phyloP scores from a whole-genome alignment of 2,329 filamentous ascomycete genomes.

The Eurotiales sp. region DNA sequence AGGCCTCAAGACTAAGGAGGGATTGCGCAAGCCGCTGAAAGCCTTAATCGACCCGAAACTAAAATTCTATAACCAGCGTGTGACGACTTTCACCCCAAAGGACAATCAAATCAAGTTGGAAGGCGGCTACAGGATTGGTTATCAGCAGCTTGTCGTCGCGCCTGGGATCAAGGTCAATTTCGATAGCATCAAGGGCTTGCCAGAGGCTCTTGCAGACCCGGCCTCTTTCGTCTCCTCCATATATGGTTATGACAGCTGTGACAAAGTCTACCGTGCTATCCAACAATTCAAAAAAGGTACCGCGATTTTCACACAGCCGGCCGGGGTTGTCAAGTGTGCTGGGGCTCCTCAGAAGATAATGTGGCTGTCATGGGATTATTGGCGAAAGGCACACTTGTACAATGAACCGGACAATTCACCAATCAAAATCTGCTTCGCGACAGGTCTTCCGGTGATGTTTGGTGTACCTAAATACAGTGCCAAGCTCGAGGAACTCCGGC shows the following conservation, averaged over 20 bases:
- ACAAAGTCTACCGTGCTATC: constrained; percentile 52
- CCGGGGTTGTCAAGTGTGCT: constrained; percentile 58
- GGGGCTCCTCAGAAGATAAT: constrained; percentile 60
- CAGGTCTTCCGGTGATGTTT: constrained; percentile 56
- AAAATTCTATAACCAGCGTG: constrained; percentile 55
- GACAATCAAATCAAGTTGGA: constrained; percentile 55
- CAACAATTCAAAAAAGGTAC: constrained; percentile 47
- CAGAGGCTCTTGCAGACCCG: constrained; percentile 52
- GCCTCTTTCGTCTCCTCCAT: constrained; percentile 53
- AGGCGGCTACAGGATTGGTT: constrained; percentile 55
- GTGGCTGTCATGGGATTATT: constrained; percentile 60
- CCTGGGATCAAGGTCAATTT: constrained; percentile 56
- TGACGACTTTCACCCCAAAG: constrained; percentile 52
- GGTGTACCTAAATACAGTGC: constrained; percentile 59
- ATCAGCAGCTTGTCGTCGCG: constrained; percentile 62
- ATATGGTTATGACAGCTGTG: constrained; percentile 54
- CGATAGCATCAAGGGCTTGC: constrained; percentile 52
- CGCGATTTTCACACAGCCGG: constrained; percentile 59
- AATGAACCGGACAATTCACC: constrained; percentile 35
- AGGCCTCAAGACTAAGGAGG: constrained; percentile 60
- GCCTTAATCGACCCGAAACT: constrained; percentile 58
- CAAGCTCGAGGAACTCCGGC: constrained; percentile 51
- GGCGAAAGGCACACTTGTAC: constrained; percentile 54
- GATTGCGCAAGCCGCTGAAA: constrained; percentile 51
- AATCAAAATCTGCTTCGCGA: constrained; percentile 55